Conservation (phyloP, 2,329 filamentous ascomycete genomes). For the Talaromyces sp. region DNA sequence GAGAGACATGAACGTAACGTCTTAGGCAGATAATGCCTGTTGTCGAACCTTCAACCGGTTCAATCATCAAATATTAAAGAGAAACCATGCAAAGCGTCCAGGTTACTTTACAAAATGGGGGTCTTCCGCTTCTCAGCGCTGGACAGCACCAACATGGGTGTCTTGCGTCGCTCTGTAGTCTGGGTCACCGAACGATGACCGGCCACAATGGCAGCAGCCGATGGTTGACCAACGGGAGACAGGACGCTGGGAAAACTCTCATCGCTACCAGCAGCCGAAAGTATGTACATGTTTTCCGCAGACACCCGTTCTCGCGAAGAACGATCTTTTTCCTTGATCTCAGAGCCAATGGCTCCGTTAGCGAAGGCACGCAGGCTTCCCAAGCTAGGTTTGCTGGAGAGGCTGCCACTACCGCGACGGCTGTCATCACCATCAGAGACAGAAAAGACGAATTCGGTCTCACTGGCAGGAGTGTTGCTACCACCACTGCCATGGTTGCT, state of each 20-base stretch:
- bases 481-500: conserved; percentile 63
- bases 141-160: conserved; percentile 80
- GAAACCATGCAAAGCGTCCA: not conserved
- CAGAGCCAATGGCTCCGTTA: conserved; percentile 82
- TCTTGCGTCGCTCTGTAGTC: conserved; percentile 67
- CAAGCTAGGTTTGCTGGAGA: conserved; percentile 70
- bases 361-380: conserved; percentile 73
- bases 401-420: conserved; percentile 71
- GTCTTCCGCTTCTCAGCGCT: conserved; percentile 88
- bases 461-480: conserved; percentile 85
- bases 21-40: not conserved
- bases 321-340: conserved; percentile 69
- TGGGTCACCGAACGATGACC: conserved; percentile 56
- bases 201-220: conserved; percentile 41
- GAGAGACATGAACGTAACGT: conserved; percentile 17
- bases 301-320: conserved; percentile 54
- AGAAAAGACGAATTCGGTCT: conserved; percentile 67
- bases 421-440: conserved; percentile 70
- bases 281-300: conserved; percentile 51
- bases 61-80: conserved; percentile 3
- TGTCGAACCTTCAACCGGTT: conserved; percentile 10
- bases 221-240: conserved; percentile 32
- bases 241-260: conserved; percentile 51
- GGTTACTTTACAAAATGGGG: conserved; percentile 45
- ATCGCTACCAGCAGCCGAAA: conserved; percentile 57